A percentile compares a stretch with the other conserved stretches of the same genome.
phyloP scores from a whole-genome alignment of 768 basidiomycete genomes.

The Galerina sulciceps region DNA sequence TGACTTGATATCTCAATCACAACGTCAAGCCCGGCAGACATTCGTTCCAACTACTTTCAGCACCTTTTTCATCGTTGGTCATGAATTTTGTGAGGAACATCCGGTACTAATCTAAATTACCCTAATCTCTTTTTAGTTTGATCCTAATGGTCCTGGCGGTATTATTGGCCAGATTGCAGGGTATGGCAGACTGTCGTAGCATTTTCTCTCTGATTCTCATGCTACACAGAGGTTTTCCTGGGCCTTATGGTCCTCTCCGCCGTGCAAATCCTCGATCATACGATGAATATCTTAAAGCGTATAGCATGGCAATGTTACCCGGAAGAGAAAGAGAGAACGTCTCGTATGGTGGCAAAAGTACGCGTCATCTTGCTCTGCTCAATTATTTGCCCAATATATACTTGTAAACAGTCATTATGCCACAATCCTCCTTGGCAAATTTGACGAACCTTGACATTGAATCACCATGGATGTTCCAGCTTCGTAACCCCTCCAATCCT shows the following conservation, averaged over 20 bases:
- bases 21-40: constrained; percentile 15
- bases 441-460: constrained; percentile 88
- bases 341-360: constrained; percentile 97
- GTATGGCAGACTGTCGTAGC: constrained; percentile 35
- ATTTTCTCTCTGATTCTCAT: constrained; percentile 12
- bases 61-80: neutral
- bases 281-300: constrained; percentile 93
- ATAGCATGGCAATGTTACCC: constrained; percentile 93
- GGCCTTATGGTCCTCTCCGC: constrained; percentile 49
- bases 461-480: constrained; percentile 94
- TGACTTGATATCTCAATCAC: constrained; percentile 27
- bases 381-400: constrained; percentile 7
- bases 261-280: constrained; percentile 74
- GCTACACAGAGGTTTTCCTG: constrained; percentile 53
- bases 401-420: constrained; percentile 88
- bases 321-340: constrained; percentile 87
- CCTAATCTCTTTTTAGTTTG: constrained; percentile 34
- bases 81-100: constrained; percentile 51
- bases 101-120: constrained; percentile 2
- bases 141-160: constrained; percentile 58
- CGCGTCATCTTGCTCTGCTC: constrained; percentile 26
- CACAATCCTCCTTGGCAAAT: constrained; percentile 89
- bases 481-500: constrained; percentile 87
- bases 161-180: constrained; percentile 71
- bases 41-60: constrained; percentile 21